Evolutionary conservation across 1,284 basidiomycete species (phyloP), one percentile per base, ranked within the genome.

Genomic region (Stygiomarasmius scandens): DNA sequence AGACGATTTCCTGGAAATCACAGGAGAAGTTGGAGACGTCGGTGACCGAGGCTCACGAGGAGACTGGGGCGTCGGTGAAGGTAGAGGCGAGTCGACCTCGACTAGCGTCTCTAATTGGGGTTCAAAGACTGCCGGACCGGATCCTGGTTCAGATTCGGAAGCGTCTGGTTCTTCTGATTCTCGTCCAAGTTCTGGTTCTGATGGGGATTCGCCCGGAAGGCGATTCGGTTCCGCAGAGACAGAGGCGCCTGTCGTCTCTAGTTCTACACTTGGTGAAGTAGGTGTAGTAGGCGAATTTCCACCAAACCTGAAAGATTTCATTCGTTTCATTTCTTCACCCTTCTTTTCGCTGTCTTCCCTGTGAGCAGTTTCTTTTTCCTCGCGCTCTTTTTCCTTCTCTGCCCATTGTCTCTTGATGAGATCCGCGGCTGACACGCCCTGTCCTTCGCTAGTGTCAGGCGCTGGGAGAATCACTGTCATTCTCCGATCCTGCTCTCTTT

Each of bases 401-500:
- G 79, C 69, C 82, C 82, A 84, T 51, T 76, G 72, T 45, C 75
- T 70, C 64, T 81, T 84, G 62, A 84, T 72, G 55, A 67, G 74
- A 52, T 74, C 73, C 10, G 82, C 83, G 9, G 78, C 80, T 19
- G 77, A 77, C 3, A 69, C 58, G 19, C 55, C 56, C 1, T 54
- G 58, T 4, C 12, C 44, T 46, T 34, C 60, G 20, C 56, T 64
- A 47, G 45, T 59, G 58, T 58, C 58, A 3, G 63, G 52, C 0
- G 68, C 67, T 2, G 67, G 59, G 1, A 64, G 56, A 2, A 72
- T 55, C 2, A 73, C 61, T 19, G 70, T 74, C 6, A 80, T 67
- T 19, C 64, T 70, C 11, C 41, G 48, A 63, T 85, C 83, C 24
- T 75, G 74, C 55, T 78, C 77, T 2, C 66, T 69, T 63, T 84